A percentile compares a stretch with the other conserved stretches of the same genome.
These are phyloP conservation scores for Pecoramyces ruminantium DNA, from an alignment of 192 early-diverging fungal genomes.

Conservation along the genomic window DNA sequence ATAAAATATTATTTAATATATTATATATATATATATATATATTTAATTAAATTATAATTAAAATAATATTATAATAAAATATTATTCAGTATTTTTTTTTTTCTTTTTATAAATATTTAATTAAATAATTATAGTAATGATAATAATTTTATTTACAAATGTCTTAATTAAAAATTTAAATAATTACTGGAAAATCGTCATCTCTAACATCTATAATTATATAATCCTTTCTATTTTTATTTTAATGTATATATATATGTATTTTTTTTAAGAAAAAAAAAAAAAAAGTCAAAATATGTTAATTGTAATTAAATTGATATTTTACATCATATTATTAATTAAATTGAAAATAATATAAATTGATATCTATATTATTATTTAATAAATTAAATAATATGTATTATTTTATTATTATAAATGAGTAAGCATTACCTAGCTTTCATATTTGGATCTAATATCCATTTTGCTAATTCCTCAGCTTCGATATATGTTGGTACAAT, in stretches of 20 bases:
- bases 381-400: no score
- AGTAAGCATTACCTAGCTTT: not conserved
- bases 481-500: not conserved
- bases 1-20: no score
- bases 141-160: not conserved
- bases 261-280: not conserved
- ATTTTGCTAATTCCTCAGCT: not conserved
- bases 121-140: slow-evolving; percentile 2
- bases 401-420: no score
- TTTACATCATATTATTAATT: no score
- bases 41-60: no score
- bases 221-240: slow-evolving; percentile 36
- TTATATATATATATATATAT: no score
- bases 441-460: not conserved
- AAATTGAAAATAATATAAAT: no score
- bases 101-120: no score
- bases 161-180: not conserved
- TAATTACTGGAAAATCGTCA: slow-evolving; percentile 26
- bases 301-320: no score
- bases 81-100: no score
- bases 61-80: no score
- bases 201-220: slow-evolving; percentile 58
- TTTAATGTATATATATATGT: not conserved
- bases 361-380: no score
- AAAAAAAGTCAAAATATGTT: not conserved